Conservation (phyloP, 2,329 filamentous ascomycete species). For the Pseudopithomyces maydicus region DNA sequence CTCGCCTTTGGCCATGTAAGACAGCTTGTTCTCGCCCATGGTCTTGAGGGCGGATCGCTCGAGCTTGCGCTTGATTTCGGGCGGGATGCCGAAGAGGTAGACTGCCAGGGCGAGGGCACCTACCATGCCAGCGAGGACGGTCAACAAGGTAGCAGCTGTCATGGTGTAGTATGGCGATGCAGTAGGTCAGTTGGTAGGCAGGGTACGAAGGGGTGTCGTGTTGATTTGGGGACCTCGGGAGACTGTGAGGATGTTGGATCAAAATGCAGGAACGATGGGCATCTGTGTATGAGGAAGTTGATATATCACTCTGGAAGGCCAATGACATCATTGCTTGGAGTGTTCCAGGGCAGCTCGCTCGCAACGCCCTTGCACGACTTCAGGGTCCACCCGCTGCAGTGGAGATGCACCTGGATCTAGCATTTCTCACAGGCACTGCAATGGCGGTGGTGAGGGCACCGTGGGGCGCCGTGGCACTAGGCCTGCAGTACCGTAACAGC, state of each 20-base stretch:
- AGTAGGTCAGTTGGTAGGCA: not conserved
- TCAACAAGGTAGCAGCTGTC: conserved; percentile 35
- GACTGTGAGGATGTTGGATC: not conserved
- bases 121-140: conserved; percentile 40
- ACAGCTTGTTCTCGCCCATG: conserved; percentile 59
- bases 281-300: not conserved
- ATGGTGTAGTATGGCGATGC: conserved; percentile 18
- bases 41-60: conserved; percentile 54
- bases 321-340: not conserved
- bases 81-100: conserved; percentile 56
- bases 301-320: not conserved
- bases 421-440: too few species aligned
- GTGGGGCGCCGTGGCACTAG: too few species aligned
- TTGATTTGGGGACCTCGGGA: not conserved
- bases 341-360: not conserved
- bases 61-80: conserved; percentile 52
- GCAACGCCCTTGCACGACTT: not conserved
- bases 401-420: too few species aligned
- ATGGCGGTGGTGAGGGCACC: too few species aligned
- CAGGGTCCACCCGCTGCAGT: not conserved
- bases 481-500: too few species aligned
- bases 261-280: too few species aligned
- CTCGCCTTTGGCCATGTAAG: conserved; percentile 47
- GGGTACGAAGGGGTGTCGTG: not conserved
- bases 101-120: conserved; percentile 46